Conservation (phyloP, 164 flowering plant genomes). For the Vitis rupestris region DNA sequence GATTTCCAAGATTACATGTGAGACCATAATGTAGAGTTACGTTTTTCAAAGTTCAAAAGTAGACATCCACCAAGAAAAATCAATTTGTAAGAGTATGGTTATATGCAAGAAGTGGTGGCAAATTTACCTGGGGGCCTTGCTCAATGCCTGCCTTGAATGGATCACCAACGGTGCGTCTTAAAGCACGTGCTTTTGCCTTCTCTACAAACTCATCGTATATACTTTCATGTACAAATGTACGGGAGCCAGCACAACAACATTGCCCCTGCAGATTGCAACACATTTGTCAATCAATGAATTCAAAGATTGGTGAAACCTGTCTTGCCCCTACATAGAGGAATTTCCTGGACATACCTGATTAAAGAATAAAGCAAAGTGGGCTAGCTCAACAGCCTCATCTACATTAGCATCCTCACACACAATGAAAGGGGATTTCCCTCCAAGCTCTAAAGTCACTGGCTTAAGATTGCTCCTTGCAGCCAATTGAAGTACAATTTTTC, state of each 20-base stretch:
- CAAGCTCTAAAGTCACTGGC: constrained; percentile 48
- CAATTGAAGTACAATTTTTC: constrained; percentile 39
- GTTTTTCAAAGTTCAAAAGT: too few species aligned
- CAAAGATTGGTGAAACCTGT: background rate
- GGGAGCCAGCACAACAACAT: constrained; percentile 74
- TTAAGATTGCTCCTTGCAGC: constrained; percentile 54
- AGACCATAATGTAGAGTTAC: too few species aligned
- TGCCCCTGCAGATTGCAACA: constrained; percentile 40
- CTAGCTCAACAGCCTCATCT: constrained; percentile 51
- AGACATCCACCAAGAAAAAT: background rate
- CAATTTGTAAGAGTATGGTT: background rate
- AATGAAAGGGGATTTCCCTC: constrained; percentile 65
- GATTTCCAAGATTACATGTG: too few species aligned
- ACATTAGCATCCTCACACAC: constrained; percentile 58
- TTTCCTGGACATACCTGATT: constrained; percentile 34
- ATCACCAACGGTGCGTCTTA: constrained; percentile 60
- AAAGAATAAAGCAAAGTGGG: constrained; percentile 54
- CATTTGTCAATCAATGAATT: background rate
- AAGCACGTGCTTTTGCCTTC: constrained; percentile 63
- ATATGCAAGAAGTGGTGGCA: background rate
- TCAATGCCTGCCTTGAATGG: constrained; percentile 58
- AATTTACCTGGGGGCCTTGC: constrained; percentile 73
- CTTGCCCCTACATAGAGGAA: background rate
- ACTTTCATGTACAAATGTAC: constrained; percentile 65
- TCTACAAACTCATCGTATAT: constrained; percentile 63